Percentiles rank a stretch among this genome's conserved stretches.
These are phyloP conservation scores for Chondrostereum purpureum DNA, from an alignment of 1,284 basidiomycete species.

Conservation along the genomic window DNA sequence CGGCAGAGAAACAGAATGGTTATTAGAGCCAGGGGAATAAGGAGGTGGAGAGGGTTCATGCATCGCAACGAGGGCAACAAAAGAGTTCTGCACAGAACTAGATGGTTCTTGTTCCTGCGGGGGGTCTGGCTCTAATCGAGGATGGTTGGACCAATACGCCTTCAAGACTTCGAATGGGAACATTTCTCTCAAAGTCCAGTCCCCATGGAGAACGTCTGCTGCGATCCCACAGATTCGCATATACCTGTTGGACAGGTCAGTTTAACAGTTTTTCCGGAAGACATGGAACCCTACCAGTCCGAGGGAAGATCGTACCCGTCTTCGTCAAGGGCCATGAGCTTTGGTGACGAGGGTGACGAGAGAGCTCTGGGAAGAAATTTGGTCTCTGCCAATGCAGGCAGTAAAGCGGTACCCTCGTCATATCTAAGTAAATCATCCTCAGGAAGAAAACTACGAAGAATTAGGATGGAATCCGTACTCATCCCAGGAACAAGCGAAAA, in stretches of 20 bases:
- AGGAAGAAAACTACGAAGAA: slow-evolving; percentile 12
- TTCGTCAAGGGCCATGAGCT: slow-evolving; percentile 61
- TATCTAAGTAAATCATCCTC: slow-evolving; percentile 40
- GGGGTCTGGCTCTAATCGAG: slow-evolving; percentile 39
- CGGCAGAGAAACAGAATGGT: not conserved
- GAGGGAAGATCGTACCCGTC: slow-evolving; percentile 65
- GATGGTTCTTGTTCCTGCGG: not conserved
- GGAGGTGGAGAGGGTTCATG: not conserved
- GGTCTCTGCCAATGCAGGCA: slow-evolving; percentile 57
- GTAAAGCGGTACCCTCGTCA: slow-evolving; percentile 71
- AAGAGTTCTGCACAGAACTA: not conserved
- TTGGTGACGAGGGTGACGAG: slow-evolving; percentile 41
- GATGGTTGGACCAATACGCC: slow-evolving; percentile 62
- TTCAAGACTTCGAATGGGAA: slow-evolving; percentile 65
- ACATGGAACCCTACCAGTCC: slow-evolving; percentile 71
- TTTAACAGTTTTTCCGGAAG: too few species aligned
- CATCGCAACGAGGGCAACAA: too few species aligned
- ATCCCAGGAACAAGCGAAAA: slow-evolving; percentile 80
- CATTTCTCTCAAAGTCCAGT: slow-evolving; percentile 45
- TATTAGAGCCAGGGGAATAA: not conserved
- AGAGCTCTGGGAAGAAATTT: slow-evolving; percentile 58
- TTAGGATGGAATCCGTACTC: slow-evolving; percentile 42
- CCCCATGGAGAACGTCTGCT: not conserved
- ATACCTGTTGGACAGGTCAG: slow-evolving; percentile 38
- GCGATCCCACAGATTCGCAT: slow-evolving; percentile 67